These are phyloP conservation scores for Avena atlantica DNA, from an alignment of 176 grass and related monocot genomes.

Conservation along the genomic window DNA sequence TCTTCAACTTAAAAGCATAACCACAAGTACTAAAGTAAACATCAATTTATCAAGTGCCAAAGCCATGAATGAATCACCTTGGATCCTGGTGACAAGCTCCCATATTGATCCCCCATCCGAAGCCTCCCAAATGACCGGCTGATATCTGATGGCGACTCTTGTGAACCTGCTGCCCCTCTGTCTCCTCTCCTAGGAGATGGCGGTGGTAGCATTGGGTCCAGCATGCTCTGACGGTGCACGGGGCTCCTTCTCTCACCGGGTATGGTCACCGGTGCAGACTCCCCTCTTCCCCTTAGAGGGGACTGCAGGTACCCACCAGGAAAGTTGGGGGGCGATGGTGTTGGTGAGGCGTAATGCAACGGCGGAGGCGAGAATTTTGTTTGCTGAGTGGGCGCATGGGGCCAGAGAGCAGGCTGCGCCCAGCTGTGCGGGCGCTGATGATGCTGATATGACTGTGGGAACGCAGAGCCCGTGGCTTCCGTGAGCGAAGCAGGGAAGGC, in stretches of 20 bases:
- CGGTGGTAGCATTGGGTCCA: slow-evolving; percentile 75
- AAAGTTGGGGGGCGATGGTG: slow-evolving; percentile 81
- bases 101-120: slow-evolving; percentile 57
- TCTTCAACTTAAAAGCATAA: not conserved
- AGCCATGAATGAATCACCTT: slow-evolving; percentile 65
- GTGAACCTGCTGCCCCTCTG: slow-evolving; percentile 32
- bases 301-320: slow-evolving; percentile 53
- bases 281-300: slow-evolving; percentile 37
- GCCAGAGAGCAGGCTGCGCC: slow-evolving; percentile 53
- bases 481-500: slow-evolving; percentile 76
- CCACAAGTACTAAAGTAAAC: not conserved
- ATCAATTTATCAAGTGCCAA: not conserved
- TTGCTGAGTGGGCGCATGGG: slow-evolving; percentile 43
- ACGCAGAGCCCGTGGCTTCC: slow-evolving; percentile 45
- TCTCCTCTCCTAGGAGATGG: slow-evolving; percentile 68
- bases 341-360: slow-evolving; percentile 56
- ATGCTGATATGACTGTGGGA: slow-evolving; percentile 51
- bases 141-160: slow-evolving; percentile 65
- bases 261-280: slow-evolving; percentile 73
- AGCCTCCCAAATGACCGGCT: slow-evolving; percentile 61
- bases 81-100: slow-evolving; percentile 55
- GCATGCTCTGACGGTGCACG: slow-evolving; percentile 47
- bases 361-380: slow-evolving; percentile 65
- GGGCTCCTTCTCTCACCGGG: slow-evolving; percentile 57
- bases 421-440: slow-evolving; percentile 73